Base-by-base conservation (phyloP, 208 protist genomes). In the Wallacemonas sp. region DNA sequence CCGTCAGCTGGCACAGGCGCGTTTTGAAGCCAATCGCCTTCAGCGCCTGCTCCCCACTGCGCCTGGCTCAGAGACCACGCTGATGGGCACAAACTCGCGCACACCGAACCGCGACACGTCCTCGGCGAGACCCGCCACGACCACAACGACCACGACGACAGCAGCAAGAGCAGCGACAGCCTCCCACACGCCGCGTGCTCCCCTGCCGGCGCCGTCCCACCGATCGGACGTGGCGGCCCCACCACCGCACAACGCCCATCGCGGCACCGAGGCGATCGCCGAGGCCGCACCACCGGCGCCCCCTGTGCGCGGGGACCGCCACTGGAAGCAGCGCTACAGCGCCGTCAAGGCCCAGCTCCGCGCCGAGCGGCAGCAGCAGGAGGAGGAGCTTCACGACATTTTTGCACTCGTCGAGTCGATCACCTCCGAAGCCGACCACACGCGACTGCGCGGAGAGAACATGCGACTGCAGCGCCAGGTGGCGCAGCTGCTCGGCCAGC, bases 1-100 rank as follows among this genome's bases (percentile, higher is more conserved):
- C 25, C 75, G 82, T 2, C 81, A 89, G 71, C 78, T 93, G 3
- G 87, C 87, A 10, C 82, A 88, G 72, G 59, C 84, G 7, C 82
- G 79, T 36, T 67, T 71, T 48, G 76, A 81, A 32, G 70, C 79
- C 4, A 73, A 74, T 16, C 76, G 68, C 36, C 61, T 91, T 29
- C 65, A 86, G 36, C 23, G 28, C 8, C 46, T 72, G 28, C 67
- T 69, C 18, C 50, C 36, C 22, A 39, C 11, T n/a, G 4, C 25
- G 25, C 12, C n/a, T 33, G 20, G 14, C 28, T 10, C 49, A 5
- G 28, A 5, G 18, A 26, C 45, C 5, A 18, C 45, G 14, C 25
- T 16, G 3, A 49, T n/a, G 25, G 45, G 2, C 57, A 54, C 3
- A 12, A 29, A 67, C 29, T 26, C 10, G 38, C 14, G 38, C 38